These are phyloP conservation scores for Sarcomyxa edulis DNA, from an alignment of 768 basidiomycete genomes.

Conservation along the genomic window DNA sequence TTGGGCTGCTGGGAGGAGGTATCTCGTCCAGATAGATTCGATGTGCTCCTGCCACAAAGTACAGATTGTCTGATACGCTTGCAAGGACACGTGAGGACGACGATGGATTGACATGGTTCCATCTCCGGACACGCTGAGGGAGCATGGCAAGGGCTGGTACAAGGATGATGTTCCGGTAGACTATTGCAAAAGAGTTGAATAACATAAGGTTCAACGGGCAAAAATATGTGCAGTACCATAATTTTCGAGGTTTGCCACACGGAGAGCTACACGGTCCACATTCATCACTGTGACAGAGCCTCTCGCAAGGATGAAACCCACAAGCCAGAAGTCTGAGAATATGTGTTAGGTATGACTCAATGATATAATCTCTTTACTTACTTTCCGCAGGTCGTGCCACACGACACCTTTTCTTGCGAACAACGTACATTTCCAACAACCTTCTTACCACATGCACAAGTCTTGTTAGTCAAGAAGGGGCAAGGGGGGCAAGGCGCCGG, in stretches of 20 bases:
- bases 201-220: slow-evolving; percentile 1
- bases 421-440: slow-evolving; percentile 75
- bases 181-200: slow-evolving; percentile 26
- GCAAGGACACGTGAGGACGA: slow-evolving; percentile 76
- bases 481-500: slow-evolving; percentile 77
- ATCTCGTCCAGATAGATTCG: slow-evolving; percentile 28
- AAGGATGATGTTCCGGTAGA: slow-evolving; percentile 69
- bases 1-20: slow-evolving; percentile 37
- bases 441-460: slow-evolving; percentile 89
- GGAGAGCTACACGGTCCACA: slow-evolving; percentile 74
- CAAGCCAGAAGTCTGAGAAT: slow-evolving; percentile 65
- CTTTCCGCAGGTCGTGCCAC: slow-evolving; percentile 80
- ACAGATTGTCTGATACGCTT: slow-evolving; percentile 73
- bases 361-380: slow-evolving; percentile 29
- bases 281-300: slow-evolving; percentile 74
- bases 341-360: too few relatives aligned
- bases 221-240: slow-evolving; percentile 51
- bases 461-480: slow-evolving; percentile 69
- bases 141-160: slow-evolving; percentile 78
- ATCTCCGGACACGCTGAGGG: slow-evolving; percentile 81
- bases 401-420: slow-evolving; percentile 74
- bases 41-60: slow-evolving; percentile 58
- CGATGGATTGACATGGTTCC: slow-evolving; percentile 64
- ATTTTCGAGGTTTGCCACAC: slow-evolving; percentile 84
- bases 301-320: slow-evolving; percentile 86